These are phyloP conservation scores for Cenococcum geophilum DNA, from an alignment of 495 filamentous ascomycete species.

Conservation along the genomic window DNA sequence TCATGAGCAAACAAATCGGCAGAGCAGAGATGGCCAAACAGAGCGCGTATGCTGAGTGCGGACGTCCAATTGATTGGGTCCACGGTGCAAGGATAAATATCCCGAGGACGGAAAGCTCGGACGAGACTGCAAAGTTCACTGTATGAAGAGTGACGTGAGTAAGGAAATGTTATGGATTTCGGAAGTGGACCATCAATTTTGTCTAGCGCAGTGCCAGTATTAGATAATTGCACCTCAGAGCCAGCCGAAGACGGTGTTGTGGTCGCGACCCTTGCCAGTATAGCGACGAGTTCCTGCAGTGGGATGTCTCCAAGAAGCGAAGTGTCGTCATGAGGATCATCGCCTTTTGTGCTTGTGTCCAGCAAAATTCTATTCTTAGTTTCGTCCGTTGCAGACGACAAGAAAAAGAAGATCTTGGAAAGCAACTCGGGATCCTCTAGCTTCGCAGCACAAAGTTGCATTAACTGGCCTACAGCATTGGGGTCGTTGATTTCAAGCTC, in stretches of 20 bases:
- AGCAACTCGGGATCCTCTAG: slow-evolving; percentile 19
- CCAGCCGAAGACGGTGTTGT: not conserved
- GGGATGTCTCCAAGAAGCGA: slow-evolving; percentile 8
- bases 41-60: slow-evolving; percentile 52
- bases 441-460: slow-evolving; percentile 20
- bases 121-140: slow-evolving; percentile 69
- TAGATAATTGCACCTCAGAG: not conserved
- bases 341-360: slow-evolving; percentile 8
- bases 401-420: slow-evolving; percentile 13
- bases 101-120: slow-evolving; percentile 59
- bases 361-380: slow-evolving; percentile 15
- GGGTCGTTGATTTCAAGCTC: slow-evolving; percentile 54
- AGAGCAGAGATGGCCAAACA: slow-evolving; percentile 70
- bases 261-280: slow-evolving; percentile 14
- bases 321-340: not conserved
- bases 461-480: slow-evolving; percentile 20
- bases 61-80: slow-evolving; percentile 57
- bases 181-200: not conserved
- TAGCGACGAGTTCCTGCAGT: slow-evolving; percentile 15
- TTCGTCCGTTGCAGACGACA: slow-evolving; percentile 13
- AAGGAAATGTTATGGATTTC: slow-evolving; percentile 58
- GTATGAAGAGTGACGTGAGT: slow-evolving; percentile 86
- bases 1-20: slow-evolving; percentile 60
- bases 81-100: slow-evolving; percentile 82
- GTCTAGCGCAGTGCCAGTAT: not conserved